Percentiles rank a stretch among this genome's conserved stretches.
These are phyloP conservation scores for Prunella vulgaris DNA, from an alignment of 257 asterid species.

Conservation along the genomic window DNA sequence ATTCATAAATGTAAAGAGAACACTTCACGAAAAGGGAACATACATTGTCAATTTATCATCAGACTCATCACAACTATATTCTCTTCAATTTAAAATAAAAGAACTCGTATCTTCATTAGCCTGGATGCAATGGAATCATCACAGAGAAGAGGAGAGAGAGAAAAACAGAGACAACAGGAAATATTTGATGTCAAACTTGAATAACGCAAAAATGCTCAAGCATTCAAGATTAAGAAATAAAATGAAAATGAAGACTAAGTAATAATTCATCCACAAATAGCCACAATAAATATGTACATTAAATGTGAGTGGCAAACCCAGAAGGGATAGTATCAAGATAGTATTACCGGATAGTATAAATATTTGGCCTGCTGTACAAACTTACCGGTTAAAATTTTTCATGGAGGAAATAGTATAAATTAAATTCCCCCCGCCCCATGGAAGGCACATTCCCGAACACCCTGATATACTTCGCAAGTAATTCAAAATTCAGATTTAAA, in stretches of 20 bases:
- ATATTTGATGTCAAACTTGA: not conserved
- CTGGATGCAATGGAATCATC: not conserved
- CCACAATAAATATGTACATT: not conserved
- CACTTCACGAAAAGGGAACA: slow-evolving; percentile 1
- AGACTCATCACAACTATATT: not conserved
- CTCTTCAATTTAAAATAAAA: not conserved
- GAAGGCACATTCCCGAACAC: slow-evolving; percentile 7
- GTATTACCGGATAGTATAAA: not conserved
- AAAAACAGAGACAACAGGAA: not conserved
- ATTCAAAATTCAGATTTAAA: slow-evolving; percentile 5
- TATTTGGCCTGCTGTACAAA: not conserved
- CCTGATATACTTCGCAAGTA: no score
- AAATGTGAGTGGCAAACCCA: not conserved
- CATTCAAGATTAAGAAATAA: not conserved
- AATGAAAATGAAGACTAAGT: not conserved
- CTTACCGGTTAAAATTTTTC: not conserved
- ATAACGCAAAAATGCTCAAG: not conserved
- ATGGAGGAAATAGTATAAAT: not conserved
- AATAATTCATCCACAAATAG: not conserved
- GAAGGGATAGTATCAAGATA: not conserved
- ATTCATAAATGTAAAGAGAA: slow-evolving; percentile 10
- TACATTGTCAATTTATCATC: not conserved
- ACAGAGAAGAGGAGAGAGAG: not conserved
- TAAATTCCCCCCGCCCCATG: not conserved
- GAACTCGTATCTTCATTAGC: not conserved